Evolutionary conservation across 495 filamentous ascomycete species (phyloP), one percentile per base, ranked within the genome.

Genomic region (Chlorociboria aeruginascens): DNA sequence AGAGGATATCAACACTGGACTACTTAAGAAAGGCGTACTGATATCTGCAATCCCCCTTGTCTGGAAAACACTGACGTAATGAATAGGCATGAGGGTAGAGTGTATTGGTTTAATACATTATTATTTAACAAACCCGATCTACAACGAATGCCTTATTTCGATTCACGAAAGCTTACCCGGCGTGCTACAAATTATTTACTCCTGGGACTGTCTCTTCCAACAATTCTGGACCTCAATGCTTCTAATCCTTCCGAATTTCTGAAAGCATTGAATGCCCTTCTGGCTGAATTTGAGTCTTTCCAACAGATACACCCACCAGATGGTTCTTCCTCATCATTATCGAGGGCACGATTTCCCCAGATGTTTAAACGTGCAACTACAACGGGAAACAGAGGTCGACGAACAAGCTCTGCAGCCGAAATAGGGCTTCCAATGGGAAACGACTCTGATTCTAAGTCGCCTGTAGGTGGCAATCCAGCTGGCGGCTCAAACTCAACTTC

Each of bases 71-170:
- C 49, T 52, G 33, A 52, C 37, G 30, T 11, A n/a, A 25, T 25
- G 20, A 25, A 1, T 25, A 95, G 88, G 17, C 85, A 95, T 54
- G 87, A 94, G 67, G 90, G 93, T 41, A 82, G 83, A 43, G 80
- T 95, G 17, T 96, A 95, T 69, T 97, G 90, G 89, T 95, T 95
- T 65, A 95, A 95, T 66, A 93, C 92, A 0, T 74, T 96, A 38
- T 81, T 92, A 62, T 95, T 95, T 64, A 82, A 85, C 50, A 87
- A 86, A 53, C 63, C 77, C 20, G 87, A 95, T 61, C 72, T 97
- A 30, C 65, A 74, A 30, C 82, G 78, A 51, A 78, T 95, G 62
- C 82, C 93, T 29, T 94, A 88, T 63, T 89, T 94, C 57, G 83
- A 92, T 53, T 63, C 76, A 25, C 78, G 79, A 53, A 90, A 88